Conservation (phyloP, 257 asterid genomes). For the Pogostemon cablin region DNA sequence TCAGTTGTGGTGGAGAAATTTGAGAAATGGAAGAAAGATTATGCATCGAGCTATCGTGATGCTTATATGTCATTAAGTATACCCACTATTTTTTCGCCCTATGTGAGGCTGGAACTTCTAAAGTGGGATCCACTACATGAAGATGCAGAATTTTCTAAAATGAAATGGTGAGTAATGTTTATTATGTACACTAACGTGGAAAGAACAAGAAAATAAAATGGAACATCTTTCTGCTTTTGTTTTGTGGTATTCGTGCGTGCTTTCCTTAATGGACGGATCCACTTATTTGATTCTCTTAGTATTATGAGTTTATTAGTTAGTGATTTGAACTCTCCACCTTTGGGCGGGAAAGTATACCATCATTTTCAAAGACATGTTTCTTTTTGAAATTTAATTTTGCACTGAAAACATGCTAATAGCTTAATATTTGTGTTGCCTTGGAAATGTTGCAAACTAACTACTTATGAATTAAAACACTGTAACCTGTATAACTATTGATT, state of each 20-base stretch:
- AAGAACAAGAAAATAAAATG: background rate
- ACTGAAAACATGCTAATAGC: background rate
- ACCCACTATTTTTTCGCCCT: conserved; percentile 92
- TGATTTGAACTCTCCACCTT: background rate
- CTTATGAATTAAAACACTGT: conserved; percentile 15
- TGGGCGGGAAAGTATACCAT: background rate
- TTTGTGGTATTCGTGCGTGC: background rate
- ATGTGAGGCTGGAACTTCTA: conserved; percentile 88
- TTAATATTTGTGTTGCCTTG: background rate
- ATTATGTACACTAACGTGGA: conserved; percentile 1
- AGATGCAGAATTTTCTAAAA: conserved; percentile 77
- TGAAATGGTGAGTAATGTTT: conserved; percentile 70
- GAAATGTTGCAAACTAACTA: background rate
- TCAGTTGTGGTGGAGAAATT: conserved; percentile 70
- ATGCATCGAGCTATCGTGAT: conserved; percentile 80
- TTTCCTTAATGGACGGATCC: conserved; percentile 1
- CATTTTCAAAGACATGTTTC: conserved; percentile 2
- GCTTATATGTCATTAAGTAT: conserved; percentile 88
- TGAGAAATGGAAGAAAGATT: conserved; percentile 80
- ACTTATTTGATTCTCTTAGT: conserved; percentile 17
- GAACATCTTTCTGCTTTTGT: background rate
- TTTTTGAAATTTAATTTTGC: conserved; percentile 6
- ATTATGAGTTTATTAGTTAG: background rate
- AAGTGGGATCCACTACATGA: conserved; percentile 98
- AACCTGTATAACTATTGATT: background rate